Percentiles rank a stretch among this genome's conserved stretches.
Conservation (phyloP, 805 yeast species). For the Candida saitoana region DNA sequence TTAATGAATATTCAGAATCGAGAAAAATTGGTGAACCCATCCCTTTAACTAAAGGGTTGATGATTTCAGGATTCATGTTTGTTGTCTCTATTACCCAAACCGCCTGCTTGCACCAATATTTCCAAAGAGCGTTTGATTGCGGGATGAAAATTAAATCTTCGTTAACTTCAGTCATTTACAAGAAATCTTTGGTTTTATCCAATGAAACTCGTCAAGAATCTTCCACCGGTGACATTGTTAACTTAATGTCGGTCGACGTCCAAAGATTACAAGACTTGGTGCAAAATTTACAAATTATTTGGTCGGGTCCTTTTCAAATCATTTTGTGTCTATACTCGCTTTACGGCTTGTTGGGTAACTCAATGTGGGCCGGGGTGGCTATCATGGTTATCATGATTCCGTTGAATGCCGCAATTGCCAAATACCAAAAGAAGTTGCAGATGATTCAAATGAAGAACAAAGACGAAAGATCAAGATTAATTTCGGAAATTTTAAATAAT, state of each 20-base stretch:
- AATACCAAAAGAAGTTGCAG: conserved; percentile 66
- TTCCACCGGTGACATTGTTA: conserved; percentile 89
- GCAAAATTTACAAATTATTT: conserved; percentile 71
- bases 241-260: conserved; percentile 90
- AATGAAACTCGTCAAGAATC: conserved; percentile 67
- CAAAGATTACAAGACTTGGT: conserved; percentile 82
- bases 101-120: conserved; percentile 71
- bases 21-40: conserved; percentile 36
- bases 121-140: conserved; percentile 66
- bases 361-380: conserved; percentile 96
- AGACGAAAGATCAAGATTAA: conserved; percentile 87
- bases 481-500: conserved; percentile 83
- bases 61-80: conserved; percentile 76
- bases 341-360: conserved; percentile 68
- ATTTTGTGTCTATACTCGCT: conserved; percentile 68
- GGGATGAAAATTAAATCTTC: conserved; percentile 76
- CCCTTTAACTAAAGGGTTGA: conserved; percentile 70
- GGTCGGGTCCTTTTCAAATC: conserved; percentile 95
- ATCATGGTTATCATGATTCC: conserved; percentile 79
- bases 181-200: conserved; percentile 64
- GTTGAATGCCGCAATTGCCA: conserved; percentile 65
- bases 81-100: conserved; percentile 74
- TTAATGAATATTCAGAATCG: conserved; percentile 36
- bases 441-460: conserved; percentile 83
- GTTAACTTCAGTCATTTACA: conserved; percentile 61